phyloP scores from a whole-genome alignment of 1,284 basidiomycete species.

The Naganishia sp. region DNA sequence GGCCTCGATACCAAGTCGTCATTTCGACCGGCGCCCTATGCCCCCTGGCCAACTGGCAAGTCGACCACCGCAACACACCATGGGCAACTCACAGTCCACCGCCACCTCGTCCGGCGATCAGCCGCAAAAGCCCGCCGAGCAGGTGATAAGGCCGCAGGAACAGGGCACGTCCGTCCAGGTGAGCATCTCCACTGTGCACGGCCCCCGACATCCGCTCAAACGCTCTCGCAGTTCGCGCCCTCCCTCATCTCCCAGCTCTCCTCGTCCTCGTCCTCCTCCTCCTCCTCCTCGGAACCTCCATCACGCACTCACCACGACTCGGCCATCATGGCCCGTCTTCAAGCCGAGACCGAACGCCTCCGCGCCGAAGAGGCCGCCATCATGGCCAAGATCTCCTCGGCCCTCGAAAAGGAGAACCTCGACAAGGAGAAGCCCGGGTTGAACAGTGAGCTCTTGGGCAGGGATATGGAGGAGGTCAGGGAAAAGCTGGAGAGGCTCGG shows the following conservation, averaged over 20 bases:
- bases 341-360: constrained; percentile 49
- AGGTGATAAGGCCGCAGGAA: constrained; percentile 48
- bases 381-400: constrained; percentile 47
- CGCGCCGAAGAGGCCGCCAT: constrained; percentile 52
- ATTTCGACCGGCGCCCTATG: too few species aligned
- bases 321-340: constrained; percentile 47
- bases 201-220: too few species aligned
- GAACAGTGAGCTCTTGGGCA: constrained; percentile 47
- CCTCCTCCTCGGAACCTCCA: constrained; percentile 9
- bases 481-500: constrained; percentile 53
- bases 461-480: constrained; percentile 54
- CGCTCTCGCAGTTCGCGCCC: constrained; percentile 48
- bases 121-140: constrained; percentile 37
- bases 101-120: constrained; percentile 11
- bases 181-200: constrained; percentile 23
- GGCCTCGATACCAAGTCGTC: too few species aligned
- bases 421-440: constrained; percentile 53
- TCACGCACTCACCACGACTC: constrained; percentile 42
- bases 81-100: constrained; percentile 34
- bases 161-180: constrained; percentile 49
- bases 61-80: background rate
- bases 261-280: constrained; percentile 32
- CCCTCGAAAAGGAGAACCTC: constrained; percentile 55
- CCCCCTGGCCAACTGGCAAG: too few species aligned
- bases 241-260: constrained; percentile 48